These are phyloP conservation scores for Lactifluus hygrophoroides DNA, from an alignment of 768 basidiomycete genomes.

Conservation along the genomic window DNA sequence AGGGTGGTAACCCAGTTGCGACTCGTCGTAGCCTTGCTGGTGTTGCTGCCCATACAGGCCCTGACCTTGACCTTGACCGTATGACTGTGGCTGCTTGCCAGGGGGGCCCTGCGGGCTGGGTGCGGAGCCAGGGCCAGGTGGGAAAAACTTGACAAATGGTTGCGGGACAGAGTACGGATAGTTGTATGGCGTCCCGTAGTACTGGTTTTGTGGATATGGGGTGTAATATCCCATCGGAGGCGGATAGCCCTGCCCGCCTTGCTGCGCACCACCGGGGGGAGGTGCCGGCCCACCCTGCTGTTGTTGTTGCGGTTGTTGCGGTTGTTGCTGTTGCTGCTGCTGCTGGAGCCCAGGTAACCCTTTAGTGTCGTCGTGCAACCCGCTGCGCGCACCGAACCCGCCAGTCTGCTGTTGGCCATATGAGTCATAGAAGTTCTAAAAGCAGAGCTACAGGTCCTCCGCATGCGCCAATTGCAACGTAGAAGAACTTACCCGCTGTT, in stretches of 20 bases:
- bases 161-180: slow-evolving; percentile 50
- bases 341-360: slow-evolving; percentile 53
- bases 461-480: not conserved
- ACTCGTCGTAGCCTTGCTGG: slow-evolving; percentile 41
- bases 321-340: slow-evolving; percentile 39
- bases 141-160: slow-evolving; percentile 70
- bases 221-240: slow-evolving; percentile 54
- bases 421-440: slow-evolving; percentile 68
- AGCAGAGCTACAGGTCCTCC: slow-evolving; percentile 20
- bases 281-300: slow-evolving; percentile 42
- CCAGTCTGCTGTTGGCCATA: slow-evolving; percentile 46
- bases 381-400: slow-evolving; percentile 57
- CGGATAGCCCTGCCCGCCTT: slow-evolving; percentile 54
- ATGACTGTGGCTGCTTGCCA: slow-evolving; percentile 40
- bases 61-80: slow-evolving; percentile 52
- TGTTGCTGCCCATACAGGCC: slow-evolving; percentile 62
- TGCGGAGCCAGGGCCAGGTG: slow-evolving; percentile 57
- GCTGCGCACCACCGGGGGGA: slow-evolving; percentile 52
- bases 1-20: slow-evolving; percentile 46
- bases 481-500: slow-evolving; percentile 42
- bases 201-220: slow-evolving; percentile 70
- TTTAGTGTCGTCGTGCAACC: slow-evolving; percentile 72
- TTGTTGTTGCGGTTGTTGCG: slow-evolving; percentile 47
- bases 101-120: slow-evolving; percentile 63
- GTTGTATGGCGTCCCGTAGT: slow-evolving; percentile 64